These are phyloP conservation scores for Inga laurina DNA, from an alignment of 306 rosid genomes.

Conservation along the genomic window DNA sequence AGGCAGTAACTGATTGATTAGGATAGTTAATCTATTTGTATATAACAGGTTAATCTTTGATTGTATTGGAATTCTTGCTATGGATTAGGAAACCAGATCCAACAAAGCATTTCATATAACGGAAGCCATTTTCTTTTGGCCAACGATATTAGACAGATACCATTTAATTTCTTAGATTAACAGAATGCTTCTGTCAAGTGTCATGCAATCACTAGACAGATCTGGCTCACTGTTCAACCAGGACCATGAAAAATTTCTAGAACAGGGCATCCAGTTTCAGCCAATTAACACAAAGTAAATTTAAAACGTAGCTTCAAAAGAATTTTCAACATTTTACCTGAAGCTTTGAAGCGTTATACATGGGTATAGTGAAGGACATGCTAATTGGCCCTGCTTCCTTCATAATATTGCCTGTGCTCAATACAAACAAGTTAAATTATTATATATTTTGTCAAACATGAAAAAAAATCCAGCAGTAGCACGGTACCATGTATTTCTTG, in stretches of 20 bases:
- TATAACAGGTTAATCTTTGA: background rate
- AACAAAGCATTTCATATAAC: background rate
- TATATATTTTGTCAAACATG: background rate
- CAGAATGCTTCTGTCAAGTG: background rate
- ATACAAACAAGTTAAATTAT: conserved; percentile 19
- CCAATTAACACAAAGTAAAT: background rate
- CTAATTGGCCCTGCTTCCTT: conserved; percentile 97
- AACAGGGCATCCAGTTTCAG: background rate
- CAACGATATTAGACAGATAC: background rate
- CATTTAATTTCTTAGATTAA: background rate
- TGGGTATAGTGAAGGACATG: conserved; percentile 94
- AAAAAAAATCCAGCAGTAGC: conserved; percentile 24
- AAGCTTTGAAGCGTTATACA: conserved; percentile 72
- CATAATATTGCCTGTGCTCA: conserved; percentile 70
- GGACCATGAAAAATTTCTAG: background rate
- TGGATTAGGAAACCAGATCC: background rate
- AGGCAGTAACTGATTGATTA: background rate
- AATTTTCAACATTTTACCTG: background rate
- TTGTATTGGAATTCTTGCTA: background rate
- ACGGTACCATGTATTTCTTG: conserved; percentile 76
- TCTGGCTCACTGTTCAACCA: background rate
- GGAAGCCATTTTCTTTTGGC: background rate
- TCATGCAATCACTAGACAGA: background rate
- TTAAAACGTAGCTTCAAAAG: background rate
- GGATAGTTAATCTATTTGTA: background rate